Base-by-base conservation (phyloP, 768 basidiomycete genomes). In the Exidia glandulosa region DNA sequence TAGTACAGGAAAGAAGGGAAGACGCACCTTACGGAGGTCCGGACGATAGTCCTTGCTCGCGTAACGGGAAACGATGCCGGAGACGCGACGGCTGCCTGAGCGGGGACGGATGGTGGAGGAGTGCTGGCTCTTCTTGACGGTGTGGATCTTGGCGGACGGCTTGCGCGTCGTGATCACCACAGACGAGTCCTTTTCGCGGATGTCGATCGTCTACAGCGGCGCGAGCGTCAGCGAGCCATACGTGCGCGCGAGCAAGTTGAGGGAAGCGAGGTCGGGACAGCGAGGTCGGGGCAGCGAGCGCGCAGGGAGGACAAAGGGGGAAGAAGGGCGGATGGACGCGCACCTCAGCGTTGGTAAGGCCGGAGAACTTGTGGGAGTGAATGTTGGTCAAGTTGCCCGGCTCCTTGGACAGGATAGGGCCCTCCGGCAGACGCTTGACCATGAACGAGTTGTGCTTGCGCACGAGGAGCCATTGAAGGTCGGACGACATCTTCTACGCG, bases 311-410 rank as follows among this genome's bases (percentile, higher is more conserved):
- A 16, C 23, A 16, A 7, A 36, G 9, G 9, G 47, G 9, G 6
- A 29, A 6, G 30, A 3, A 10, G 30, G 32, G 34, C 30, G 41
- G 57, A n/a, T n/a, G n/a, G n/a, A n/a, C n/a, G 50, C 73, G 62
- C 60, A 87, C 88, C 84, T 88, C 93, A 68, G 77, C 63, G 80
- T 94, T 94, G 69, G 87, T 84, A 61, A 94, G 77, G 61, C 92
- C 91, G 61, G 92, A 95, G 79, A 81, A 93, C 71, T 94, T 95
- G 81, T 81, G 80, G n/a, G 92, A 94, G 79, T 94, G 88, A 65
- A 91, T 67, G 77, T 89, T 93, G 61, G 80, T 78, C 72, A 93
- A 83, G 77, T 92, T 92, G 66, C 89, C 92, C 58, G 85, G 82
- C 79, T 95, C 93, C 73, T 77, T 85, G 66, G 91, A 91, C 76